phyloP scores from a whole-genome alignment of 1,284 basidiomycete species.

The Fomitopsis palustris region DNA sequence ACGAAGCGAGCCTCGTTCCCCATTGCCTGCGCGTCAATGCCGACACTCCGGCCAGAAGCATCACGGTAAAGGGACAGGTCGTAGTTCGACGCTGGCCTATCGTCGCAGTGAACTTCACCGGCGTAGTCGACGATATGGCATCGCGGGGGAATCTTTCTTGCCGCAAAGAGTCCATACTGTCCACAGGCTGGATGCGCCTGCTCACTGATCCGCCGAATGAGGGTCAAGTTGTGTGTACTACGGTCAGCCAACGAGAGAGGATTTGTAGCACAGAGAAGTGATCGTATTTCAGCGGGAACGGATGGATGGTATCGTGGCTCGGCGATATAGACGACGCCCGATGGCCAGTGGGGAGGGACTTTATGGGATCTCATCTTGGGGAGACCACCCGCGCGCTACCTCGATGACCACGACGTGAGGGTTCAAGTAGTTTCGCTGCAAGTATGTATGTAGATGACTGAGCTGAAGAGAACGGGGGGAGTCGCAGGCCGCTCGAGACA shows the following conservation, averaged over 20 bases:
- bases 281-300: slow-evolving; percentile 36
- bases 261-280: slow-evolving; percentile 14
- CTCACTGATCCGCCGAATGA: slow-evolving; percentile 23
- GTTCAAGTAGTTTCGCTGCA: background rate
- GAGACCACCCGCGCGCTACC: too few relatives aligned
- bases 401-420: too few relatives aligned
- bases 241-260: background rate
- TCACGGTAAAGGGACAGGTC: slow-evolving; percentile 77
- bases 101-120: slow-evolving; percentile 80
- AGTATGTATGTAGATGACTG: background rate
- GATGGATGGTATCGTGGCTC: slow-evolving; percentile 50
- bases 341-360: slow-evolving; percentile 50
- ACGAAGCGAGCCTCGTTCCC: slow-evolving; percentile 88
- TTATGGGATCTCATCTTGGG: background rate
- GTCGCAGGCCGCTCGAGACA: too few relatives aligned
- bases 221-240: slow-evolving; percentile 10
- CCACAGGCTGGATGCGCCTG: slow-evolving; percentile 51
- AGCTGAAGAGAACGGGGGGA: too few relatives aligned
- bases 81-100: slow-evolving; percentile 73
- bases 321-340: slow-evolving; percentile 41
- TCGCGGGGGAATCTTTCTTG: slow-evolving; percentile 60
- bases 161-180: slow-evolving; percentile 81
- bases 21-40: slow-evolving; percentile 68
- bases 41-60: slow-evolving; percentile 50
- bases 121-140: slow-evolving; percentile 79